These are phyloP conservation scores for Pichia sp. DNA, from an alignment of 1,139 yeast species.

Conservation along the genomic window DNA sequence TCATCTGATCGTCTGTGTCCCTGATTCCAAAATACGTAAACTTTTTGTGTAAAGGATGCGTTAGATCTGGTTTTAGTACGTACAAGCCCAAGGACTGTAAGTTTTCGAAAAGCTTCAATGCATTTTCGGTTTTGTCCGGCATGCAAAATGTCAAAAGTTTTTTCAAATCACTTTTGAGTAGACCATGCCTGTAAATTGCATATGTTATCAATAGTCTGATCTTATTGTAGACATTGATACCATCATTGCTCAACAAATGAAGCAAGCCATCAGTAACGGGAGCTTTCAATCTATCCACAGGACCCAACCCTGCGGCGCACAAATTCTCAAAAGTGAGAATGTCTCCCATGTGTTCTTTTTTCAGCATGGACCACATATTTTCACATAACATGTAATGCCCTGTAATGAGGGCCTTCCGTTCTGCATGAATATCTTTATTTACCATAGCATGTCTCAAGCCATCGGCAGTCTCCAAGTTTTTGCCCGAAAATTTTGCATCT, in stretches of 20 bases:
- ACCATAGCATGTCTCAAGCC: conserved; percentile 30
- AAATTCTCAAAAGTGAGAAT: conserved; percentile 40
- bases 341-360: conserved; percentile 25
- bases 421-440: conserved; percentile 26
- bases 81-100: conserved; percentile 52
- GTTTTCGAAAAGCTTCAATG: conserved; percentile 49
- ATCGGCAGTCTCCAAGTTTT: conserved; percentile 26
- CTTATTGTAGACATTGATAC: conserved; percentile 41
- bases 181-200: conserved; percentile 80
- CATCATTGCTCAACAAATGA: conserved; percentile 38
- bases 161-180: conserved; percentile 66
- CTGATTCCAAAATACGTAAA: conserved; percentile 61
- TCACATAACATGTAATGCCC: conserved; percentile 29
- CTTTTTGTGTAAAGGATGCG: conserved; percentile 33
- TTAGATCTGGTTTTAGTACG: conserved; percentile 48
- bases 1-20: conserved; percentile 34
- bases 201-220: conserved; percentile 74
- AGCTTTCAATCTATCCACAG: conserved; percentile 53
- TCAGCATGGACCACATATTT: conserved; percentile 23
- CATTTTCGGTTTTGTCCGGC: conserved; percentile 49
- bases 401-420: conserved; percentile 24
- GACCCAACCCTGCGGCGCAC: conserved; percentile 54
- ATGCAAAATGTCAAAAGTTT: conserved; percentile 65
- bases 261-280: conserved; percentile 64
- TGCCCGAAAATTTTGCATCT: conserved; percentile 23